Percentiles rank a stretch among this genome's conserved stretches.
Evolutionary conservation across 352 stramenopile genomes (phyloP).

Genomic region (Thraustochytrium sp.): DNA sequence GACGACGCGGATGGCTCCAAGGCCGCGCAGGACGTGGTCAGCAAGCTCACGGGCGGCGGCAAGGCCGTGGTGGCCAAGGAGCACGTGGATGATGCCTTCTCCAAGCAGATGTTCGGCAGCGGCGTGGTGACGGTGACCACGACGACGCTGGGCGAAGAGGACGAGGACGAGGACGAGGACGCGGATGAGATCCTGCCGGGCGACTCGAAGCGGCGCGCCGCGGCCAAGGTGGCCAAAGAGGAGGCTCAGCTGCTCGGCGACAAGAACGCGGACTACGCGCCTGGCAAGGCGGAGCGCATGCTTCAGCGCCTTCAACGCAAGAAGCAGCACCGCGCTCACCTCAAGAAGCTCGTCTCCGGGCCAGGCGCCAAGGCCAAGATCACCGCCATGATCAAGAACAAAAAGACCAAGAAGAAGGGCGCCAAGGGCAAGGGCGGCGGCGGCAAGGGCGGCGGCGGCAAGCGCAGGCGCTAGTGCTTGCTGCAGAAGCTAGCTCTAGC

Average conservation of each 20-base stretch:
- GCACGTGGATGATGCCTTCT: constrained; percentile 27
- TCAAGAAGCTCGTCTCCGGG: not conserved
- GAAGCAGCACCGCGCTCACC: not conserved
- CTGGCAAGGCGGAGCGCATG: constrained; percentile 10
- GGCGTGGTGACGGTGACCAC: constrained; percentile 20
- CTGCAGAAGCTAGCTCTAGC: too few species aligned
- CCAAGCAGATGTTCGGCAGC: constrained; percentile 39
- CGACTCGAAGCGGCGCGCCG: not conserved
- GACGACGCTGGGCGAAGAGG: constrained; percentile 5
- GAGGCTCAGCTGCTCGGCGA: not conserved
- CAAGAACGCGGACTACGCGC: not conserved
- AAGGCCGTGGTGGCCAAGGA: not conserved
- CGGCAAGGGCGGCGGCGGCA: too few species aligned
- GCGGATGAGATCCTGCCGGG: not conserved
- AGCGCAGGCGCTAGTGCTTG: too few species aligned
- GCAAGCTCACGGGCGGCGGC: constrained; percentile 2
- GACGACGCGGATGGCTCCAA: not conserved
- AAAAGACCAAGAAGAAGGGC: not conserved
- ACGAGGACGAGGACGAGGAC: constrained; percentile 29
- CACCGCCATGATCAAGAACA: not conserved
- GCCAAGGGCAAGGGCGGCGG: not conserved
- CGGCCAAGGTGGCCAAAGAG: not conserved
- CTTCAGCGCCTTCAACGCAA: constrained; percentile 3
- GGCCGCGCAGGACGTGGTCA: not conserved
- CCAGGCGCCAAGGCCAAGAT: constrained; percentile 4